Conservation (phyloP, 2,329 filamentous ascomycete genomes). For the Diaporthe citri region DNA sequence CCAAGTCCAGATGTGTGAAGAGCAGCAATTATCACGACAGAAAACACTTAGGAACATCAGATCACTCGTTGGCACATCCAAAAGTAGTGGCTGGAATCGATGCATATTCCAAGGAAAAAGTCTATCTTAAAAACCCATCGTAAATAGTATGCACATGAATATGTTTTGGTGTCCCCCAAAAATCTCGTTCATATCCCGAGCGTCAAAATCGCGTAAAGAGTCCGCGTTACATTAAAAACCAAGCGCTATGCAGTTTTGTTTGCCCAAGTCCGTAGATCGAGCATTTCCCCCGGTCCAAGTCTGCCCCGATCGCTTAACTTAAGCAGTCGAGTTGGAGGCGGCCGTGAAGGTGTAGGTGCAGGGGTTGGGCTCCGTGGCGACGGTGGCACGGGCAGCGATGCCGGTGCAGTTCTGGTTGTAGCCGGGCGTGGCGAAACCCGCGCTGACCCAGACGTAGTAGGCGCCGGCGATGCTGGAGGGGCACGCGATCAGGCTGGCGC, state of each 20-base stretch:
- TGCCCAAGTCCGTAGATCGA: background rate
- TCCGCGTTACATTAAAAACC: constrained; percentile 30
- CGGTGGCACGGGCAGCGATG: constrained; percentile 46
- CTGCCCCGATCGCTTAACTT: background rate
- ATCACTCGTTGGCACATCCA: background rate
- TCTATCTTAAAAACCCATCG: constrained; percentile 22
- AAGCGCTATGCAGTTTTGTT: constrained; percentile 21
- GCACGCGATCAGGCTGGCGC: constrained; percentile 64
- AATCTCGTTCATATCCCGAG: constrained; percentile 13
- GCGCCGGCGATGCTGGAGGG: constrained; percentile 58
- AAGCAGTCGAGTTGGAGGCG: background rate
- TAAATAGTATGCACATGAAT: constrained; percentile 30
- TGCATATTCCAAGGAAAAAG: background rate
- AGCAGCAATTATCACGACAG: background rate
- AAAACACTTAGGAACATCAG: background rate
- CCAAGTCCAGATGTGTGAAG: background rate
- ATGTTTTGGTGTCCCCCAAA: background rate
- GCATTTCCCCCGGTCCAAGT: too few relatives aligned
- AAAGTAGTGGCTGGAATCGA: constrained; percentile 1
- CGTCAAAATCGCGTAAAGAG: constrained; percentile 25
- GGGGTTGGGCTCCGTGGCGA: background rate
- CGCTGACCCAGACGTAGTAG: constrained; percentile 55
- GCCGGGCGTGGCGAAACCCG: constrained; percentile 51
- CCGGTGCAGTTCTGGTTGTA: constrained; percentile 53
- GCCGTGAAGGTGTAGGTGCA: constrained; percentile 32